Base-by-base conservation (phyloP, 257 asterid species). In the Handroanthus guayacan region DNA sequence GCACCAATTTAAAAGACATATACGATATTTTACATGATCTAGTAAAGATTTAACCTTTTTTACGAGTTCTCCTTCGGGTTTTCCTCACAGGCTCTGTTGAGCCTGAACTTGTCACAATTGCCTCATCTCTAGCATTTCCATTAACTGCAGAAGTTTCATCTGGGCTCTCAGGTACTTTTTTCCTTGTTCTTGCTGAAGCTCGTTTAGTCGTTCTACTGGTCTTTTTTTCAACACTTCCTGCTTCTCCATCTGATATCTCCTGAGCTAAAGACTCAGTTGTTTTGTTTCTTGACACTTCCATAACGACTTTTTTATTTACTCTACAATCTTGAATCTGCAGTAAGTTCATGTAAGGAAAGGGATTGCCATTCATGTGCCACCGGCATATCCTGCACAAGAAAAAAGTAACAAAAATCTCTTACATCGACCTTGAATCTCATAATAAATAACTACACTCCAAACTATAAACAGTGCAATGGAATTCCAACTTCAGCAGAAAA, bases 31-130 rank as follows among this genome's bases (percentile, higher is more conserved):
- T 31, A 38, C 13, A 69, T 25, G 43, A 50, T 34, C 60, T 54
- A 38, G 63, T 71, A 48, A 73, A 79, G 72, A 73, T 48, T 45
- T 16, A 80, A 92, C 96, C 96, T 89, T 91, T 95, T 86, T 66
- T 89, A 67, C 83, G 82, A 14, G 87, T 74, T 80, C 89, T 83
- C 55, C 83, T 56, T 70, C 79, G 72, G 64, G 84, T n/a, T 82
- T 86, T 92, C 71, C 61, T 88, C 56, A 83, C 3, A 63, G 14
- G 76, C 76, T 84, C 91, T 36, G 62, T 66, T 50, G 89, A 69
- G 66, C 34, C 88, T 38, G 83, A 81, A 82, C 78, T 61, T 36
- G 82, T 58, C 39, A 48, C 43, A 4, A 54, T 72, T 75, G 82
- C 93, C 58, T 80, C 96, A 76, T 78, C 89, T 56, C 74, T 67